Evolutionary conservation across 129 eudicot genomes (phyloP), one percentile per base, ranked within the genome.

Genomic region (Helichrysum umbraculigerum): DNA sequence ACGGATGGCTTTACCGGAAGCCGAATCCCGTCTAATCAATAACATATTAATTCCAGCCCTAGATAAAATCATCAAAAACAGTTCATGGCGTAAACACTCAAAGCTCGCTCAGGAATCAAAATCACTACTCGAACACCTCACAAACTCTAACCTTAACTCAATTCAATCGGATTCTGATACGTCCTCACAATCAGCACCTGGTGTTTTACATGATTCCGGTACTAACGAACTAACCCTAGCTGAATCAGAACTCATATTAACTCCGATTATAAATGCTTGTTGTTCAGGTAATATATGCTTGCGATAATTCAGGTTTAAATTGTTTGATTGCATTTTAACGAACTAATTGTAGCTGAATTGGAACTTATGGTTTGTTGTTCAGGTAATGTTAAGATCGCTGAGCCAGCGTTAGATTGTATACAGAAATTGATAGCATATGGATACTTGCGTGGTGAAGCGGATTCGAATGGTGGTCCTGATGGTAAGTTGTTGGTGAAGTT

Each of bases 51-150:
- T 83, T 76, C 98, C 97, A 33, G 82, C 96, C 68, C 86, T 93
- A 21, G 97, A 93, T 50, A 93, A 93, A 84, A 93, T 93, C 75
- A 87, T 87, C 78, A 93, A 88, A 62, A 90, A 88, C 76, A 96
- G 88, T 32, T 93, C 98, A 0, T 93, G 97, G 97, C 92, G 98
- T 22, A 93, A 93, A 76, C 85, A 93, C 86, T 82, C 97, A 4
- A 93, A 90, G 76, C 96, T 90, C 74, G 86, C 75, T 64, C 77
- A 90, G 10, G 87, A 91, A 85, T 88, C 85, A 79, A 93, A 93
- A 84, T 88, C 96, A 32, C 84, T 88, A 39, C 85, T 88, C 83
- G 91, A 91, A 28, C 85, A 32, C 78, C 78, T 93, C 82, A 66
- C 81, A 58, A 71, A 87, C 12, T 51, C 87, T 7, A 57, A 83